Evolutionary conservation across 108 stramenopile species (phyloP).

Genomic region (Pseudonitzschia multistriata): DNA sequence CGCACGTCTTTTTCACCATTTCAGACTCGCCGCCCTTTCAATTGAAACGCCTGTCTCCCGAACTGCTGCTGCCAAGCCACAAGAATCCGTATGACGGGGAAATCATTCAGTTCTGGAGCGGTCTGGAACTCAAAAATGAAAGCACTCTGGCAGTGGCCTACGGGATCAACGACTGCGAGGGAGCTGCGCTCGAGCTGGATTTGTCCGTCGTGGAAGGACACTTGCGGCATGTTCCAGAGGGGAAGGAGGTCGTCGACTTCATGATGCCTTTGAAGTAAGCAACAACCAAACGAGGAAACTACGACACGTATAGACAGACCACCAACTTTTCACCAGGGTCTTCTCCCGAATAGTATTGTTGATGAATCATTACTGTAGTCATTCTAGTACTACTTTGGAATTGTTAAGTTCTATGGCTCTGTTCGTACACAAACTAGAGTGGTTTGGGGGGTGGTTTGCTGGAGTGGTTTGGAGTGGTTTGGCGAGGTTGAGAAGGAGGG

Average conservation of each 20-base stretch:
- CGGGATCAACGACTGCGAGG: constrained; percentile 73
- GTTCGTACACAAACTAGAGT: too few species aligned
- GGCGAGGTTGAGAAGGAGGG: too few species aligned
- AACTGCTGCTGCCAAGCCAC: constrained; percentile 60
- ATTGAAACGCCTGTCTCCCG: constrained; percentile 63
- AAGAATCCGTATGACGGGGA: constrained; percentile 51
- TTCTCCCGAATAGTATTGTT: too few species aligned
- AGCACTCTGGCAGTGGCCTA: constrained; percentile 47
- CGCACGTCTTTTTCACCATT: constrained; percentile 55
- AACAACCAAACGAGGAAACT: not conserved
- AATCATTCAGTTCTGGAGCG: constrained; percentile 83
- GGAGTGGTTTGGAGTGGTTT: too few species aligned
- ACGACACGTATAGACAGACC: too few species aligned
- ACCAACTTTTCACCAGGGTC: too few species aligned
- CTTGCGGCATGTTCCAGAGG: constrained; percentile 40
- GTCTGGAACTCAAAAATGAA: constrained; percentile 57
- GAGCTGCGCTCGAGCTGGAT: constrained; percentile 36
- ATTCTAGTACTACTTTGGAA: too few species aligned
- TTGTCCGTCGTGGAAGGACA: constrained; percentile 28
- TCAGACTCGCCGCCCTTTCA: constrained; percentile 35
- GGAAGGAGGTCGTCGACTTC: constrained; percentile 67
- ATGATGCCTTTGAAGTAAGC: constrained; percentile 10
- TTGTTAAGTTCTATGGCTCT: too few species aligned
- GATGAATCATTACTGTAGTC: too few species aligned
- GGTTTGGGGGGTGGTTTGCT: too few species aligned